Conservation (phyloP, 208 protist genomes). For the Polymyxa betae region DNA sequence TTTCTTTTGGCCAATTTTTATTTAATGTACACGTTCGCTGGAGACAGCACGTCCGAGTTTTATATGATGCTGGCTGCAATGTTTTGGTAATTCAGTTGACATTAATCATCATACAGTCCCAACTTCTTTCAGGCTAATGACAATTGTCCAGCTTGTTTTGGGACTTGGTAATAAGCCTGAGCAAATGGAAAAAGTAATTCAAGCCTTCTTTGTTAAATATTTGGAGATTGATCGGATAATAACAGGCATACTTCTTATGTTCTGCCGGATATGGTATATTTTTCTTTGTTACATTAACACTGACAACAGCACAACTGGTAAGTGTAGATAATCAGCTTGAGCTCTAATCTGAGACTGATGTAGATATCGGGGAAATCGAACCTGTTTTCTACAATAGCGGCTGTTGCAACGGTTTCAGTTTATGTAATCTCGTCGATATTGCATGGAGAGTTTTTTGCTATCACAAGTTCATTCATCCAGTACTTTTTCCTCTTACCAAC, state of each 20-base stretch:
- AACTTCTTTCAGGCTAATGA: background rate
- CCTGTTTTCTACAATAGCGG: background rate
- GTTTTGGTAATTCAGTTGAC: background rate
- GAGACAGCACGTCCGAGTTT: background rate
- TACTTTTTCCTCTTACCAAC: slow-evolving; percentile 45
- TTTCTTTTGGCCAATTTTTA: slow-evolving; percentile 48
- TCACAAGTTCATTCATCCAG: background rate
- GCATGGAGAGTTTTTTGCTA: slow-evolving; percentile 15
- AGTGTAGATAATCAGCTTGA: background rate
- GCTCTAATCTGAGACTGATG: background rate
- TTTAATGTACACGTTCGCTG: slow-evolving; percentile 25
- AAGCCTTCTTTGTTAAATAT: background rate
- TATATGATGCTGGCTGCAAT: background rate
- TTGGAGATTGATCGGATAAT: background rate
- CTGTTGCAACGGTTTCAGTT: slow-evolving; percentile 6
- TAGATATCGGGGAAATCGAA: background rate
- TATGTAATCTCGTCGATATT: background rate
- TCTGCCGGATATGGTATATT: slow-evolving; percentile 5
- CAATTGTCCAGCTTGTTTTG: slow-evolving; percentile 33
- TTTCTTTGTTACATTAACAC: slow-evolving; percentile 39
- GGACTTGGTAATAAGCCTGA: slow-evolving; percentile 42
- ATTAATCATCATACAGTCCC: background rate
- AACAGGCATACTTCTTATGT: slow-evolving; percentile 20
- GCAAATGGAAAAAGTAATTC: background rate
- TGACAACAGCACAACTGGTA: background rate